Percentiles rank a stretch among this genome's conserved stretches.
Conservation (phyloP, 805 yeast genomes). For the Isabelozyma pseudorhagii region DNA sequence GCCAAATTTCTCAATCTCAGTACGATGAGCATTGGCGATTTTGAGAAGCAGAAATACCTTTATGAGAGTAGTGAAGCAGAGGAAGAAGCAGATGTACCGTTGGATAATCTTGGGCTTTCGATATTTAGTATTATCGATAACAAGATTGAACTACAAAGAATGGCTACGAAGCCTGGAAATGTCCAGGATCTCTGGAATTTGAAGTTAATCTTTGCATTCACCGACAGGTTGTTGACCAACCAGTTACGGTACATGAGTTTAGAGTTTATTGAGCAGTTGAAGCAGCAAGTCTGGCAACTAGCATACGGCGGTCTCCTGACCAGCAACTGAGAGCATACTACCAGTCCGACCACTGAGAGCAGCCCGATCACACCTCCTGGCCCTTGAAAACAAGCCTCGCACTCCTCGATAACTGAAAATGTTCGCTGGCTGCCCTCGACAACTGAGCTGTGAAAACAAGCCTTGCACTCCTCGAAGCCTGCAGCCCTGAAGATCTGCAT, state of each 20-base stretch:
- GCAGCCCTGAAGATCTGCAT: too few relatives aligned
- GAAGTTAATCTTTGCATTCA: conserved; percentile 57
- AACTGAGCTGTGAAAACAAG: too few relatives aligned
- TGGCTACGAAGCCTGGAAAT: conserved; percentile 39
- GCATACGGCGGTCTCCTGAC: background rate
- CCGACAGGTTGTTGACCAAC: conserved; percentile 40
- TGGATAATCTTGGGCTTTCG: conserved; percentile 33
- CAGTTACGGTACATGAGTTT: conserved; percentile 44
- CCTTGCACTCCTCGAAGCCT: too few relatives aligned
- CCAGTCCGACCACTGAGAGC: too few relatives aligned
- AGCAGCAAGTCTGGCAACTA: conserved; percentile 38
- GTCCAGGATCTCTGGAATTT: conserved; percentile 64
- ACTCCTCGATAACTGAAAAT: too few relatives aligned
- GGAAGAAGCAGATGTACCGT: conserved; percentile 11
- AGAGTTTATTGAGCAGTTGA: conserved; percentile 53
- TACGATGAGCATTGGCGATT: conserved; percentile 19
- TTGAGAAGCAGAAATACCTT: conserved; percentile 29
- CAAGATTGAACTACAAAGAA: conserved; percentile 47
- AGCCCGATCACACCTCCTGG: too few relatives aligned
- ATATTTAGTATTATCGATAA: conserved; percentile 49
- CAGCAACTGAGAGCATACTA: too few relatives aligned
- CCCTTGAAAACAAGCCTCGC: too few relatives aligned
- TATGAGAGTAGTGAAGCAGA: conserved; percentile 20
- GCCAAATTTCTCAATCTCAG: conserved; percentile 17
- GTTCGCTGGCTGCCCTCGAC: too few relatives aligned